phyloP scores from a whole-genome alignment of 257 asterid species.

The Verbascum thapsus region DNA sequence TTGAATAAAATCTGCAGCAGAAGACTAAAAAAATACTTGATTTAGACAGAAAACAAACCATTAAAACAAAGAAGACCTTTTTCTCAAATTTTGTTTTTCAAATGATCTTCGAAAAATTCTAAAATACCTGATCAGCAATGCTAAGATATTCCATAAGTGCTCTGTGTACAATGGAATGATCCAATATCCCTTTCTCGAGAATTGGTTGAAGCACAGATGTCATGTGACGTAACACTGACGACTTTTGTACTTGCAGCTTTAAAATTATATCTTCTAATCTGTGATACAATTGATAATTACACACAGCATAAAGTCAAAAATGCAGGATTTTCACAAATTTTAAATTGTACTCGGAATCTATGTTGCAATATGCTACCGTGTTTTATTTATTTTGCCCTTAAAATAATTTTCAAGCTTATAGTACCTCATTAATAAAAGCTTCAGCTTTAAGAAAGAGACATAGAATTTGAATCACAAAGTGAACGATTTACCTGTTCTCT shows the following conservation, averaged over 20 bases:
- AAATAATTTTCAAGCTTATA: constrained; percentile 9
- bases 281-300: constrained; percentile 21
- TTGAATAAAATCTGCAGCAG: constrained; percentile 85
- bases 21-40: constrained; percentile 56
- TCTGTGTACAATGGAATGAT: constrained; percentile 90
- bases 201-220: constrained; percentile 76
- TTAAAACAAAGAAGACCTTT: neutral
- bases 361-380: constrained; percentile 1
- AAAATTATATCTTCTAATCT: constrained; percentile 81
- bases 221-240: constrained; percentile 91
- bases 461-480: neutral
- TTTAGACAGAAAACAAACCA: constrained; percentile 37
- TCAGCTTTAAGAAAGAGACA: constrained; percentile 12
- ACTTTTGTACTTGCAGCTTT: constrained; percentile 66
- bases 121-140: constrained; percentile 76
- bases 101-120: neutral
- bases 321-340: neutral
- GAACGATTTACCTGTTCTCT: constrained; percentile 59
- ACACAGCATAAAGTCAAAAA: neutral
- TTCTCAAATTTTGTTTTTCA: neutral
- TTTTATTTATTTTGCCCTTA: neutral
- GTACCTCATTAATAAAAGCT: constrained; percentile 5
- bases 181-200: constrained; percentile 86
- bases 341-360: neutral
- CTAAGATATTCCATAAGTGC: constrained; percentile 70